Evolutionary conservation across 768 basidiomycete genomes (phyloP).

Genomic region (Rhizopogon sp.): DNA sequence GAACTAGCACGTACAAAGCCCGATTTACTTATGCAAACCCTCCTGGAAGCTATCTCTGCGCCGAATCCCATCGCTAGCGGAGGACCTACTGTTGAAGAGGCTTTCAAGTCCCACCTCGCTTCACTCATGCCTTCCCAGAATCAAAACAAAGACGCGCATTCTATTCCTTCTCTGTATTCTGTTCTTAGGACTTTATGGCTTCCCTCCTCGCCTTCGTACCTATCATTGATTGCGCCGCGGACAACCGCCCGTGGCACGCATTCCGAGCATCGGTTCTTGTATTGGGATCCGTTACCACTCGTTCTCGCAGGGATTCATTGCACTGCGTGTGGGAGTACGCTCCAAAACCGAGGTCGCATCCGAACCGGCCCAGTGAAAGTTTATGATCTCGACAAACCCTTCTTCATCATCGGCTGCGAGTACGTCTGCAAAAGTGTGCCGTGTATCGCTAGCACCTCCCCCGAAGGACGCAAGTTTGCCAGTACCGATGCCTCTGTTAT

Average conservation of each 20-base stretch:
- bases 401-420: slow-evolving; percentile 83
- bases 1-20: slow-evolving; percentile 52
- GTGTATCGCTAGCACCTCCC: slow-evolving; percentile 38
- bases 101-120: slow-evolving; percentile 71
- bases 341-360: slow-evolving; percentile 68
- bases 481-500: slow-evolving; percentile 71
- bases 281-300: slow-evolving; percentile 82
- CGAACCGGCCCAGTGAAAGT: slow-evolving; percentile 71
- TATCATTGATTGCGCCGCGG: slow-evolving; percentile 67
- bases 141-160: slow-evolving; percentile 37
- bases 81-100: slow-evolving; percentile 67
- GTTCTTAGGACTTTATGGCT: slow-evolving; percentile 83
- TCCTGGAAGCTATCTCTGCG: slow-evolving; percentile 53
- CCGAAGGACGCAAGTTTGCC: slow-evolving; percentile 62
- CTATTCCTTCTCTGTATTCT: slow-evolving; percentile 69
- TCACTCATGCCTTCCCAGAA: slow-evolving; percentile 50
- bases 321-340: slow-evolving; percentile 54
- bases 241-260: slow-evolving; percentile 58
- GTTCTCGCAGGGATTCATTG: slow-evolving; percentile 81
- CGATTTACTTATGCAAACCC: slow-evolving; percentile 49
- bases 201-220: slow-evolving; percentile 72
- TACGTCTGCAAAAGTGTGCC: slow-evolving; percentile 56
- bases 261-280: slow-evolving; percentile 75
- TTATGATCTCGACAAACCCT: slow-evolving; percentile 75
- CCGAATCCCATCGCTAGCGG: slow-evolving; percentile 59